These are phyloP conservation scores for Psophocarpus tetragonolobus DNA, from an alignment of 306 rosid species.

Conservation along the genomic window DNA sequence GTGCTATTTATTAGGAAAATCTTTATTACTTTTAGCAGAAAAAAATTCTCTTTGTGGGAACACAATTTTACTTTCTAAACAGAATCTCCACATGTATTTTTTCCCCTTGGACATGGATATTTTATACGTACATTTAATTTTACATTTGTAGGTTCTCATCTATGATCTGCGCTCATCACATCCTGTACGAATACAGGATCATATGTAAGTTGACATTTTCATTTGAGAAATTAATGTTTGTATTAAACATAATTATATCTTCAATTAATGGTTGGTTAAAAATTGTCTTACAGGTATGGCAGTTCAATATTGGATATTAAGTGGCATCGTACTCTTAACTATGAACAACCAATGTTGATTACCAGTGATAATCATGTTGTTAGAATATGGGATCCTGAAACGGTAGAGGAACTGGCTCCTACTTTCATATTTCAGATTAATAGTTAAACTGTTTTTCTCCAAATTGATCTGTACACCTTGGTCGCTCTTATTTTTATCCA, in stretches of 20 bases:
- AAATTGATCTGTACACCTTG: neutral
- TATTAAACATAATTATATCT: neutral
- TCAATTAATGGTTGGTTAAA: slow-evolving; percentile 18
- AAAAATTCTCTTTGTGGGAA: neutral
- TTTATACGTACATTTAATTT: slow-evolving; percentile 22
- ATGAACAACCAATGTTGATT: slow-evolving; percentile 69
- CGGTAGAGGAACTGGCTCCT: slow-evolving; percentile 48
- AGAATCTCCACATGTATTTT: neutral
- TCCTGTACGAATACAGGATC: slow-evolving; percentile 77
- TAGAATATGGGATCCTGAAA: slow-evolving; percentile 89
- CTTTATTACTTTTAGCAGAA: neutral
- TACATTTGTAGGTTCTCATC: slow-evolving; percentile 72
- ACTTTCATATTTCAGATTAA: slow-evolving; percentile 25
- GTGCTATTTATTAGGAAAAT: neutral
- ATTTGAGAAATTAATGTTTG: slow-evolving; percentile 7
- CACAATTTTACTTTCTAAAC: slow-evolving; percentile 9
- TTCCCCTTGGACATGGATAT: slow-evolving; percentile 19
- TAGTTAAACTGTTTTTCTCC: neutral
- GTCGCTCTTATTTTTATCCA: slow-evolving; percentile 3
- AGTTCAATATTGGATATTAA: slow-evolving; percentile 89
- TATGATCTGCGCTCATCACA: slow-evolving; percentile 85
- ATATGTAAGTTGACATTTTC: slow-evolving; percentile 65
- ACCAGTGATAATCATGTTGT: slow-evolving; percentile 79
- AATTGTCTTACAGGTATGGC: slow-evolving; percentile 69
- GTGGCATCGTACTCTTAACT: slow-evolving; percentile 89